Conservation (phyloP, 2,329 filamentous ascomycete species). For the Cryphonectria parasitica region DNA sequence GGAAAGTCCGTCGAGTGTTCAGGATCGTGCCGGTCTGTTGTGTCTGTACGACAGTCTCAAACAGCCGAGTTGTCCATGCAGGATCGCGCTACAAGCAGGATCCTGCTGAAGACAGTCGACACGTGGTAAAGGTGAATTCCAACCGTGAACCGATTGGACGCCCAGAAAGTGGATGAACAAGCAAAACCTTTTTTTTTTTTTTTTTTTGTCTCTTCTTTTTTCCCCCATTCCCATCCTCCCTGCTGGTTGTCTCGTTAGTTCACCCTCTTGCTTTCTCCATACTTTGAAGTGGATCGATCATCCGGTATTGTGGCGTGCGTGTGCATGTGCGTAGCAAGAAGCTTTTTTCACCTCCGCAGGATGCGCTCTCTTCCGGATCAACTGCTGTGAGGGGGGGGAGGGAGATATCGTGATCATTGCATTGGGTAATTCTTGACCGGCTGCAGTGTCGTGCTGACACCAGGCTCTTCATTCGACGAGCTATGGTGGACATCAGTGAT, state of each 20-base stretch:
- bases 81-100: slow-evolving; percentile 4
- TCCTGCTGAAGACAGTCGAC: slow-evolving; percentile 13
- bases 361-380: not conserved
- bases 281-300: not conserved
- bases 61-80: not conserved
- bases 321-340: slow-evolving; percentile 1
- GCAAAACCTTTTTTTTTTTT: not conserved
- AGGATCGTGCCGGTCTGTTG: not conserved
- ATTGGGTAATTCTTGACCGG: slow-evolving; percentile 29
- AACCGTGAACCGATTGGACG: slow-evolving; percentile 8
- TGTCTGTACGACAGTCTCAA: not conserved
- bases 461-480: slow-evolving; percentile 23
- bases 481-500: slow-evolving; percentile 18
- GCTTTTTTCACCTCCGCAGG: not conserved
- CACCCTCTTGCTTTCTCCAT: not conserved
- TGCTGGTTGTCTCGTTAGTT: not conserved
- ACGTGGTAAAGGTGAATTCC: slow-evolving; percentile 4
- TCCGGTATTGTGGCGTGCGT: not conserved
- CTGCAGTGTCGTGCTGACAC: slow-evolving; percentile 29
- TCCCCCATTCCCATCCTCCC: not conserved
- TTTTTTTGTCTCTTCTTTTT: not conserved
- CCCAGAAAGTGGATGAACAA: slow-evolving; percentile 14
- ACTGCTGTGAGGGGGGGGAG: slow-evolving; percentile 26
- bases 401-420: slow-evolving; percentile 48
- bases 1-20: not conserved